Base-by-base conservation (phyloP, 2,329 filamentous ascomycete genomes). In the Alternaria consortialis region DNA sequence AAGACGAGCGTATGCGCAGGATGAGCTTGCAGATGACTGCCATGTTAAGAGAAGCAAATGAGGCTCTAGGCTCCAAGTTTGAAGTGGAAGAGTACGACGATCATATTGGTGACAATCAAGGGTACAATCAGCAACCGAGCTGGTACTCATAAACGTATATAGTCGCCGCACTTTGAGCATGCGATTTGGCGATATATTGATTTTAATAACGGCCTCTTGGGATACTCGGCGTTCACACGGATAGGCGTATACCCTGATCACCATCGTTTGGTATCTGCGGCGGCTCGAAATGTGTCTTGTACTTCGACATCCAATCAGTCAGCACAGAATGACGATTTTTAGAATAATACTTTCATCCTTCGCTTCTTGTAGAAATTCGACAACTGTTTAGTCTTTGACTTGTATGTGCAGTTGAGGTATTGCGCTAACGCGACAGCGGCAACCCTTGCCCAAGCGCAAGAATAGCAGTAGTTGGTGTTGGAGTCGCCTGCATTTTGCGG, bases 21-120 rank as follows among this genome's bases (percentile, higher is more conserved):
- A 88, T 98, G 79, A 96, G 95, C 74, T 85, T 87, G 48, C 88
- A 91, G 69, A 82, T 98, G 48, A 87, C 91, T 73, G 91, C 90
- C 34, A 93, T 99, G 91, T 96, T 99, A 56, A 85, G 89, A 2
- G 90, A 98, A 78, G 95, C 94, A 0, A 90, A 90, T 69, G 91
- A 95, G 77, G 95, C 95, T 2, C 80, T 99, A 17, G 94, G 82
- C 7, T 82, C 79, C 20, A 83, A 80, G 60, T 72, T 81, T 29
- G 77, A 80, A 31, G 65, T 80, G 15, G 79, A 82, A 40, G 69
- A 74, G 32, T 68, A 70, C 27, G 67, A 72, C 9, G 75, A 75
- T 13, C 37, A 63, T 60, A 50, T 50, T 9, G 47, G 36, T 32
- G 52, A 50, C 42, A 55, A 48, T 17, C 34, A 32, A 29, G 62